Conservation (phyloP, 108 stramenopile species). For the Skeletonema marinoi region DNA sequence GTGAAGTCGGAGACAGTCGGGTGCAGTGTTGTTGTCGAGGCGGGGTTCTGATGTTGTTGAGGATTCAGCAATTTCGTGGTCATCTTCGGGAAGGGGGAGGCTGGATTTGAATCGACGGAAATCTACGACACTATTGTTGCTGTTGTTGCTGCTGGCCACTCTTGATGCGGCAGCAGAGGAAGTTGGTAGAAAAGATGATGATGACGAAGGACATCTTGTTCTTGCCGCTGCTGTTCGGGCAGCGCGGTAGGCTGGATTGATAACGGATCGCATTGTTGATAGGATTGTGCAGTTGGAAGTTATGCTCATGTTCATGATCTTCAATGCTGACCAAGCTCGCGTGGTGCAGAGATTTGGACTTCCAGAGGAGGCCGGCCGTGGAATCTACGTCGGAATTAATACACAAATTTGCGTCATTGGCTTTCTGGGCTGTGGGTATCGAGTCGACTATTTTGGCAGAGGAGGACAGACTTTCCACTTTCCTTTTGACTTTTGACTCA, state of each 20-base stretch:
- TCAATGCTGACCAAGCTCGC: neutral
- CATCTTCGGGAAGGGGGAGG: conserved; percentile 31
- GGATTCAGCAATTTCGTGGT: neutral
- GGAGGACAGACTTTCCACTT: too few species aligned
- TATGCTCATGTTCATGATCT: neutral
- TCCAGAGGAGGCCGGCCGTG: too few species aligned
- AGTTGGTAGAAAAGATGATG: neutral
- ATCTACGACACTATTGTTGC: neutral
- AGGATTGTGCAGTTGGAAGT: neutral
- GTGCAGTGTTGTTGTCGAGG: conserved; percentile 49
- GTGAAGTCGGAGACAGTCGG: conserved; percentile 48
- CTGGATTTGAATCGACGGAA: conserved; percentile 26
- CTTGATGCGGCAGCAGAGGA: neutral
- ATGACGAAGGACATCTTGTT: neutral
- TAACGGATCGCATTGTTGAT: neutral
- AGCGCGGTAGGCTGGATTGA: conserved; percentile 1
- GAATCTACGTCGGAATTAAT: neutral
- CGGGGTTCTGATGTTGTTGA: conserved; percentile 14
- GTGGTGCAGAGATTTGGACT: neutral
- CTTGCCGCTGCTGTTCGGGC: neutral
- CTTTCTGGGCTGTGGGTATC: neutral
- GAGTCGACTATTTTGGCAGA: too few species aligned
- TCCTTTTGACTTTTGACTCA: too few species aligned
- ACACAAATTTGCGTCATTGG: neutral
- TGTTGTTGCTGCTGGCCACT: neutral